phyloP scores from a whole-genome alignment of 225 moss, liverwort and hornwort genomes.

The Physcomitrellopsis africana region DNA sequence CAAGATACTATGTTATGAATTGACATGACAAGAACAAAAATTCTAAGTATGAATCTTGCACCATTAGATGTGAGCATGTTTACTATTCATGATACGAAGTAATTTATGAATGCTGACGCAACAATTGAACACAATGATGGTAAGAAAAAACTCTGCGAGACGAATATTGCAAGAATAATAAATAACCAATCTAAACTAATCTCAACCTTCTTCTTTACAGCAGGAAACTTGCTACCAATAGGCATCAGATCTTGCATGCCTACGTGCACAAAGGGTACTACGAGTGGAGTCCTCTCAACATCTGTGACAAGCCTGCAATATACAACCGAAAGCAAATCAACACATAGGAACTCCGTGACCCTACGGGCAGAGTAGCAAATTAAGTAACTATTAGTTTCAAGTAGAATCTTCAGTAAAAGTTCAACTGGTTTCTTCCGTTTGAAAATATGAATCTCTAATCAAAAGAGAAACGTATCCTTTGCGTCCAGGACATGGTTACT shows the following conservation, averaged over 20 bases:
- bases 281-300: conserved; percentile 70
- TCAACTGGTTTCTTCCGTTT: background rate
- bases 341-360: background rate
- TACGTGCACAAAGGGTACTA: conserved; percentile 86
- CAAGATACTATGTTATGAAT: background rate
- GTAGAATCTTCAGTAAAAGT: background rate
- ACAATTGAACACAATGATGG: background rate
- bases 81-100: background rate
- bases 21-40: background rate
- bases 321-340: conserved; percentile 6
- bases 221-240: conserved; percentile 84
- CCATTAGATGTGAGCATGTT: background rate
- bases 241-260: conserved; percentile 98
- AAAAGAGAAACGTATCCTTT: too few relatives aligned
- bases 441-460: background rate
- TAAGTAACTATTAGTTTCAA: background rate
- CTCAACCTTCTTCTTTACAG: conserved; percentile 74
- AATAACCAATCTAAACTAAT: conserved; percentile 10
- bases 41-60: background rate
- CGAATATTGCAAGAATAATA: too few relatives aligned
- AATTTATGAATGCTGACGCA: background rate
- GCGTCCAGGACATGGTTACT: too few relatives aligned
- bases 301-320: conserved; percentile 79
- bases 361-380: too few relatives aligned
- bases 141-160: too few relatives aligned